A percentile compares a stretch with the other conserved stretches of the same genome.
These are phyloP conservation scores for Claviceps digitariae DNA, from an alignment of 2,329 filamentous ascomycete species.

Conservation along the genomic window DNA sequence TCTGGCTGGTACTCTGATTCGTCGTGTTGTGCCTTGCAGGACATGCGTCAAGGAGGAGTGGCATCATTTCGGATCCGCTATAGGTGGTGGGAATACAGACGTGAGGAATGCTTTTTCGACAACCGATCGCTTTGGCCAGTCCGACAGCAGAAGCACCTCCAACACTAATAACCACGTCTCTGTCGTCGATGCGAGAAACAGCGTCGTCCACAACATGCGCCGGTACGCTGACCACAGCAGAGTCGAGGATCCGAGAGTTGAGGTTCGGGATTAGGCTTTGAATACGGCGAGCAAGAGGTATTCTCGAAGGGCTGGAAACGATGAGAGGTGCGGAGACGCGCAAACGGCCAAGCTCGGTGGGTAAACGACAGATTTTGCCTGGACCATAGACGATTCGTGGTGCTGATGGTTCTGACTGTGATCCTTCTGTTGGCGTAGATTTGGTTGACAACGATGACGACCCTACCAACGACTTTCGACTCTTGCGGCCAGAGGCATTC, in stretches of 20 bases:
- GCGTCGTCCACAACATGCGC: slow-evolving; percentile 16
- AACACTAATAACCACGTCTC: slow-evolving; percentile 46
- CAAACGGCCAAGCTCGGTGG: slow-evolving; percentile 20
- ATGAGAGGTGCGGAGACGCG: slow-evolving; percentile 21
- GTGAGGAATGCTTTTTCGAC: slow-evolving; percentile 39
- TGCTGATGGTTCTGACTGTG: slow-evolving; percentile 5
- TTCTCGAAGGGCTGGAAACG: slow-evolving; percentile 24
- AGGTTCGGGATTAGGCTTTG: slow-evolving; percentile 21
- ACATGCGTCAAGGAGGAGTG: slow-evolving; percentile 7
- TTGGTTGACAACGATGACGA: slow-evolving; percentile 2
- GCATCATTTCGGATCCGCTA: slow-evolving; percentile 46
- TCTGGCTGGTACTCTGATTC: slow-evolving; percentile 1
- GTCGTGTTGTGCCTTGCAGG: slow-evolving; percentile 8
- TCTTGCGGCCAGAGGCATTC: slow-evolving; percentile 1
- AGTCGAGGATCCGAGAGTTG: slow-evolving; percentile 19
- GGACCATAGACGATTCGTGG: slow-evolving; percentile 23
- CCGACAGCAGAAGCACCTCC: slow-evolving; percentile 50
- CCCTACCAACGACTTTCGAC: neutral
- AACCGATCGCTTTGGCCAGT: slow-evolving; percentile 39
- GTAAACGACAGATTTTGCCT: slow-evolving; percentile 18
- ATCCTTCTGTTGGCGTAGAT: slow-evolving; percentile 2
- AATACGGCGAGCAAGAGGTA: slow-evolving; percentile 20
- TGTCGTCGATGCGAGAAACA: slow-evolving; percentile 18
- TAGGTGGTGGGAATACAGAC: slow-evolving; percentile 48
- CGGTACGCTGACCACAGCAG: slow-evolving; percentile 17